These are phyloP conservation scores for Diatrype stigma DNA, from an alignment of 2,329 filamentous ascomycete species.

Conservation along the genomic window DNA sequence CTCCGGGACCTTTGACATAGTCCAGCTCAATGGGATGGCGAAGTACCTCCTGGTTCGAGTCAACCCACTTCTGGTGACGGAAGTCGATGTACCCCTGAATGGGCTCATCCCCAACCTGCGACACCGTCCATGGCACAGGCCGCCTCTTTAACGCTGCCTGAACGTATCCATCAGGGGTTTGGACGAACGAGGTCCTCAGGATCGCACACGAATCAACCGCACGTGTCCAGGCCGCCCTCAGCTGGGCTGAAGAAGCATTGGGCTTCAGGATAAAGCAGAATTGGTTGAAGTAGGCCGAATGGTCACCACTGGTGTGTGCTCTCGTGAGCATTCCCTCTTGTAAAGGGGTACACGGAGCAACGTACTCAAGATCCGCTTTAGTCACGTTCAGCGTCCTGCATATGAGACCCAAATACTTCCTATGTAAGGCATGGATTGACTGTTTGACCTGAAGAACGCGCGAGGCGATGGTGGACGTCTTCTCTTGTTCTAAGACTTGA, in stretches of 20 bases:
- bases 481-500: conserved; percentile 25
- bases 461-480: conserved; percentile 9
- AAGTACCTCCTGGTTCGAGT: conserved; percentile 45
- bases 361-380: conserved; percentile 58
- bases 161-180: conserved; percentile 70
- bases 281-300: conserved; percentile 69
- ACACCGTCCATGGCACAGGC: conserved; percentile 40
- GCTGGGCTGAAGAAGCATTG: conserved; percentile 36
- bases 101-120: conserved; percentile 22
- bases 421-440: conserved; percentile 57
- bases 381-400: conserved; percentile 49
- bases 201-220: conserved; percentile 55
- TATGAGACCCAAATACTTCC: conserved; percentile 52
- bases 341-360: conserved; percentile 78
- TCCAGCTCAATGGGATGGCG: conserved; percentile 49
- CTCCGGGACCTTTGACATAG: conserved; percentile 27
- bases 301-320: conserved; percentile 50
- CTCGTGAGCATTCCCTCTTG: conserved; percentile 83
- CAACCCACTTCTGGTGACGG: conserved; percentile 48
- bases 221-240: conserved; percentile 56
- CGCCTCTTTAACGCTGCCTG: conserved; percentile 60
- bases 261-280: conserved; percentile 58
- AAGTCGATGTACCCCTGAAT: conserved; percentile 30
- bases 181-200: conserved; percentile 67
- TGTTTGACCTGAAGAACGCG: conserved; percentile 51